Conservation (phyloP, 139 green algal genomes). For the Micractinium conductrix region DNA sequence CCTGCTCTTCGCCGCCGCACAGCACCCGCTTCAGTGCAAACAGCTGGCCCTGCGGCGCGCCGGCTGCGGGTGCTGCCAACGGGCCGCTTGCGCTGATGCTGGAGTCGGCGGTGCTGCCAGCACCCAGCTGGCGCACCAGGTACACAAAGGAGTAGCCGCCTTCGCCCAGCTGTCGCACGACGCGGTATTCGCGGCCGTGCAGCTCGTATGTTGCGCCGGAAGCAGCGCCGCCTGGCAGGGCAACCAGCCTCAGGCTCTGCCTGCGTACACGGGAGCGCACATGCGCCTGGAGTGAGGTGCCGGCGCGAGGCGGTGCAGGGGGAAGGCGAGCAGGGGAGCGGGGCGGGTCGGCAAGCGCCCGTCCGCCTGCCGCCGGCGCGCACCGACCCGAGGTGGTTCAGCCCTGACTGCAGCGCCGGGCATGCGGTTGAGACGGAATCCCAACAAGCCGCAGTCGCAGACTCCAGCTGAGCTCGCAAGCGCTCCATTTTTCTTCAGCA, state of each 20-base stretch:
- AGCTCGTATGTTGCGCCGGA: slow-evolving; percentile 14
- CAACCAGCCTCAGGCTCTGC: not conserved
- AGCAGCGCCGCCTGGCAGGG: not conserved
- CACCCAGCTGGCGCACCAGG: slow-evolving; percentile 61
- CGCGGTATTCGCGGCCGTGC: slow-evolving; percentile 30
- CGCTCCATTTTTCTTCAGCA: no score
- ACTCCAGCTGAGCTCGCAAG: no score
- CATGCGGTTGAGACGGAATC: no score
- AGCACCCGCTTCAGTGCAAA: slow-evolving; percentile 66
- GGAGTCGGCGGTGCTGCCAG: not conserved
- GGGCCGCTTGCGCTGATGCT: not conserved
- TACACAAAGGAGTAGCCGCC: slow-evolving; percentile 86
- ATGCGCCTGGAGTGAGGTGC: not conserved
- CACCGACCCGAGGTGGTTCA: slow-evolving; percentile 7
- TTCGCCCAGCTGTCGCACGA: slow-evolving; percentile 70
- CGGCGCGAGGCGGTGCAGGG: not conserved
- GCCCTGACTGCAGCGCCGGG: no score
- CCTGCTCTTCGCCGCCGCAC: slow-evolving; percentile 49
- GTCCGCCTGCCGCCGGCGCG: not conserved
- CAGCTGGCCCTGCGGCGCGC: not conserved
- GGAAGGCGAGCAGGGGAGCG: not conserved
- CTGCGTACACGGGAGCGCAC: not conserved
- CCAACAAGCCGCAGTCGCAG: no score
- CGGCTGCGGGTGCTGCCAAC: not conserved
- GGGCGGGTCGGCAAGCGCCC: not conserved